Evolutionary conservation across 2,329 filamentous ascomycete species (phyloP).

Genomic region (Aspergillus bombycis): DNA sequence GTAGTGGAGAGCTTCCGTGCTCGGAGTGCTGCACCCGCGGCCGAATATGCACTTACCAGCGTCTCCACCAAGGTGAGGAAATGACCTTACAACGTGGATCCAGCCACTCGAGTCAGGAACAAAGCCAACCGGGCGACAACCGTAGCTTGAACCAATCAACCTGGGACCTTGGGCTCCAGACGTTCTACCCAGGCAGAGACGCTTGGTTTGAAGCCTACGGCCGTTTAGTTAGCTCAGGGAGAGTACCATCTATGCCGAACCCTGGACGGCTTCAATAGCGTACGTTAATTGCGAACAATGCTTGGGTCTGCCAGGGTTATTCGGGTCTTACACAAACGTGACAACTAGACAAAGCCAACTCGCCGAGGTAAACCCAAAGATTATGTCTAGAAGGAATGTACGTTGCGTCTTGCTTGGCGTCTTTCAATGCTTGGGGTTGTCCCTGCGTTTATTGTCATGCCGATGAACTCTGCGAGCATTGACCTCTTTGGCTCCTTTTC

Average conservation of each 20-base stretch:
- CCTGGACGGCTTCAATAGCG: not conserved
- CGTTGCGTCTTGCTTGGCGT: not conserved
- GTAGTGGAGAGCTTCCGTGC: constrained; percentile 27
- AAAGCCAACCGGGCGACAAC: constrained; percentile 1
- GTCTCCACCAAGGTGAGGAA: constrained; percentile 15
- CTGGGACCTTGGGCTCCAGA: constrained; percentile 26
- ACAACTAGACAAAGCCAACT: not conserved
- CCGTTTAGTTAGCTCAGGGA: not conserved
- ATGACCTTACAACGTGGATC: not conserved
- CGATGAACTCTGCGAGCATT: not conserved
- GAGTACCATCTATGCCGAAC: not conserved
- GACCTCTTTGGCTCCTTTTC: not conserved
- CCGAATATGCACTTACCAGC: constrained; percentile 28
- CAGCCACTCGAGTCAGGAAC: not conserved
- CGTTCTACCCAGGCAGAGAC: constrained; percentile 20
- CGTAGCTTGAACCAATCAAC: constrained; percentile 2
- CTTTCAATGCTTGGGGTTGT: not conserved
- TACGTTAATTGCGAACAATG: too few species aligned
- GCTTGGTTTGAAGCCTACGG: constrained; percentile 11
- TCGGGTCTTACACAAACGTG: not conserved
- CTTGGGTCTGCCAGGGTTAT: not conserved
- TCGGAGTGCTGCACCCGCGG: constrained; percentile 25
- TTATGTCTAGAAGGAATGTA: not conserved
- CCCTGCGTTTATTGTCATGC: not conserved
- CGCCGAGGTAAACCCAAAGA: not conserved